These are phyloP conservation scores for Aspergillus sp. DNA, from an alignment of 2,329 filamentous ascomycete species.

Conservation along the genomic window DNA sequence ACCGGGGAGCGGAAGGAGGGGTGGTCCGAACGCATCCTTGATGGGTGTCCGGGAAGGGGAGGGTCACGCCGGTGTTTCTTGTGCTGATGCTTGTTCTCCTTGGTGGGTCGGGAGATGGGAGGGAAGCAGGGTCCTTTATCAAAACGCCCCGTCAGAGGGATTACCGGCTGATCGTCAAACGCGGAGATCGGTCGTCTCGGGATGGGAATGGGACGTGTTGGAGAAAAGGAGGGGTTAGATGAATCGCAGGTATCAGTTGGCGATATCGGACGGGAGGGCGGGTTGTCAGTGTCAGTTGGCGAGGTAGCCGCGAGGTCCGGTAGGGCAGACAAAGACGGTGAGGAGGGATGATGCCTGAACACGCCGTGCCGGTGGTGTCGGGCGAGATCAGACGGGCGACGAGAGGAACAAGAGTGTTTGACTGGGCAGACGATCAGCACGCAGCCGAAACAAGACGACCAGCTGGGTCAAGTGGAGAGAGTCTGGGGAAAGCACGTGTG, in stretches of 20 bases:
- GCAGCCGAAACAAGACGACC: constrained; percentile 9
- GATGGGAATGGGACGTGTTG: constrained; percentile 28
- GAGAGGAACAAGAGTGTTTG: constrained; percentile 15
- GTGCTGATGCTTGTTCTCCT: background rate
- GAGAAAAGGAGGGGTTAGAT: constrained; percentile 18
- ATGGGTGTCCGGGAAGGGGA: constrained; percentile 1
- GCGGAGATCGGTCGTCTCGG: constrained; percentile 17
- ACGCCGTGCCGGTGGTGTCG: constrained; percentile 28
- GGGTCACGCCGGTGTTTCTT: constrained; percentile 9
- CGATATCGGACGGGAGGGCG: constrained; percentile 16
- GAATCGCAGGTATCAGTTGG: constrained; percentile 18
- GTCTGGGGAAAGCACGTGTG: constrained; percentile 5
- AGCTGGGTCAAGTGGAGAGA: constrained; percentile 21
- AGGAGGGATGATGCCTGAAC: constrained; percentile 30
- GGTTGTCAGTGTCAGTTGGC: constrained; percentile 27
- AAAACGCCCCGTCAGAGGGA: constrained; percentile 30
- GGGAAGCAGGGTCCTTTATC: constrained; percentile 27
- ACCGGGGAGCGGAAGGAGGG: constrained; percentile 24
- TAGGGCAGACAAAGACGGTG: constrained; percentile 29
- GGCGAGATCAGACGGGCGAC: constrained; percentile 16
- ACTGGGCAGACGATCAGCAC: constrained; percentile 19
- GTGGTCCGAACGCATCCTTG: constrained; percentile 25
- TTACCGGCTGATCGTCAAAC: constrained; percentile 27
- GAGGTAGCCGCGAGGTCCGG: constrained; percentile 29
- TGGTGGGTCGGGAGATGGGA: constrained; percentile 7